Percentiles rank a stretch among this genome's conserved stretches.
These are phyloP conservation scores for Pelargonium nanum DNA, from an alignment of 345 rosid species.

Conservation along the genomic window DNA sequence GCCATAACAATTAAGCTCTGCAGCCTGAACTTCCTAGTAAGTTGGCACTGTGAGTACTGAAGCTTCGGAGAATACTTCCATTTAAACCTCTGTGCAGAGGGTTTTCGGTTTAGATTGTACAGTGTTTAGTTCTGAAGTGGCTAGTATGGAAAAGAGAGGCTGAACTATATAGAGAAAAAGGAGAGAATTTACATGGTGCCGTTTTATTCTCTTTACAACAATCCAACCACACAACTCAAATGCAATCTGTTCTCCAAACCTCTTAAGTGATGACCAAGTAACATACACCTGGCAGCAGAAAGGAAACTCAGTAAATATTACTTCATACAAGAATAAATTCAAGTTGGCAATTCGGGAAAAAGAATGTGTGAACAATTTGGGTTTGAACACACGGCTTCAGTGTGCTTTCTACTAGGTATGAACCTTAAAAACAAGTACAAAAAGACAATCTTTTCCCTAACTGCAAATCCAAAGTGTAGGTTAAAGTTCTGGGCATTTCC, in stretches of 20 bases:
- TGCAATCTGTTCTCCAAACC: conserved; percentile 91
- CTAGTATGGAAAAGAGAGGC: background rate
- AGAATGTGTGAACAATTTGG: background rate
- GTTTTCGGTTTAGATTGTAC: too few species aligned
- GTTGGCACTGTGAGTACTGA: too few species aligned
- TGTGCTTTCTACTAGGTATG: background rate
- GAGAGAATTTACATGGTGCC: conserved; percentile 39
- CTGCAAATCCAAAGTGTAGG: background rate
- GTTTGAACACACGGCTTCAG: background rate
- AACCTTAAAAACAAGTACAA: background rate
- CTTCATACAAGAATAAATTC: background rate
- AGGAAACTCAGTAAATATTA: background rate
- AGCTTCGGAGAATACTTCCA: background rate
- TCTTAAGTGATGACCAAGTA: conserved; percentile 88
- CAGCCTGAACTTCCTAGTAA: too few species aligned
- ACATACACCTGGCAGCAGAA: conserved; percentile 65
- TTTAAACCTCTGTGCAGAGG: background rate
- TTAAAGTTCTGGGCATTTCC: background rate
- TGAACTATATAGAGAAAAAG: background rate
- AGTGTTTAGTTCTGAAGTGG: too few species aligned
- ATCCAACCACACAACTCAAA: conserved; percentile 76
- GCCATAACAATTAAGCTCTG: too few species aligned
- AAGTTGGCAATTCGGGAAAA: background rate
- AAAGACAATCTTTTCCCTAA: background rate
- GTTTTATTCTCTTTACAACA: conserved; percentile 40